Percentiles rank a stretch among this genome's conserved stretches.
These are phyloP conservation scores for Gremmenia infestans DNA, from an alignment of 2,329 filamentous ascomycete genomes.

Conservation along the genomic window DNA sequence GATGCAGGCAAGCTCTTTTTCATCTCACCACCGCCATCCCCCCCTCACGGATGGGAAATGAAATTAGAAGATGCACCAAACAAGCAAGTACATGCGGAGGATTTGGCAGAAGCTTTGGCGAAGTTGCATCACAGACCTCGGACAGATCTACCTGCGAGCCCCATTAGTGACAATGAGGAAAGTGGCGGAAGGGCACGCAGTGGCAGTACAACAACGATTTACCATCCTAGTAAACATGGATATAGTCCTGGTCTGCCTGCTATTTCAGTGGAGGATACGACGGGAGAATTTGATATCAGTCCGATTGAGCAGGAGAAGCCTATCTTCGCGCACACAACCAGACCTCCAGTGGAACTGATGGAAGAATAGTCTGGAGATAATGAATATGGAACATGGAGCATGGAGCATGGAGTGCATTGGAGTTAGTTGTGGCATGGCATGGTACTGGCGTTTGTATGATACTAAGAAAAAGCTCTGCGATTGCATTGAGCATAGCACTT, in stretches of 20 bases:
- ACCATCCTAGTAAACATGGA: conserved; percentile 54
- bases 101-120: conserved; percentile 61
- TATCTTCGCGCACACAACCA: conserved; percentile 54
- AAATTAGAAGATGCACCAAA: conserved; percentile 65
- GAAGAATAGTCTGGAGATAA: conserved; percentile 7
- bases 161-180: conserved; percentile 35
- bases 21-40: conserved; percentile 64
- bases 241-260: conserved; percentile 54
- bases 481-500: conserved; percentile 21
- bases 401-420: neutral
- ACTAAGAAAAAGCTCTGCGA: conserved; percentile 16
- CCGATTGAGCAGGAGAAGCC: conserved; percentile 40
- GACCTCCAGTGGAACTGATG: conserved; percentile 64
- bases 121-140: conserved; percentile 48
- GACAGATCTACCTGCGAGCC: conserved; percentile 36
- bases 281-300: conserved; percentile 42
- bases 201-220: conserved; percentile 62
- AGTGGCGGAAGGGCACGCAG: conserved; percentile 40
- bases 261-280: conserved; percentile 64
- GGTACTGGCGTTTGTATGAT: conserved; percentile 6
- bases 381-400: neutral
- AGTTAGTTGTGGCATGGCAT: neutral
- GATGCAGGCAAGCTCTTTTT: conserved; percentile 69
- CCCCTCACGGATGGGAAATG: conserved; percentile 66
- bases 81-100: conserved; percentile 64